Evolutionary conservation across 1,139 yeast species (phyloP).

Genomic region (Meyerozyma smithsonii): DNA sequence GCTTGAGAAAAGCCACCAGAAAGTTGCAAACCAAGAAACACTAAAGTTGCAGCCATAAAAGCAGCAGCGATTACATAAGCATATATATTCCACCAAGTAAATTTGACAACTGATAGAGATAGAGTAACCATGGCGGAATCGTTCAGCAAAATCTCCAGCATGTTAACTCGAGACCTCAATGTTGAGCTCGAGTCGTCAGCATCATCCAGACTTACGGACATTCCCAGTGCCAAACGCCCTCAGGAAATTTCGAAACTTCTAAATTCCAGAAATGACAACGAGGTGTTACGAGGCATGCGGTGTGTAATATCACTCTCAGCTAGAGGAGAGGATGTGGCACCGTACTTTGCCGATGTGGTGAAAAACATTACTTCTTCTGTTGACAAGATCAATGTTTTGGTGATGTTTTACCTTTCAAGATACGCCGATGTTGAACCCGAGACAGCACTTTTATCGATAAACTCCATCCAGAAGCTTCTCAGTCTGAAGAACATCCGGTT

Average conservation of each 20-base stretch:
- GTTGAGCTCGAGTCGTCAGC: constrained; percentile 81
- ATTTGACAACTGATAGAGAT: background rate
- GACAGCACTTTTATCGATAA: constrained; percentile 79
- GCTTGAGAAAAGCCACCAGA: constrained; percentile 54
- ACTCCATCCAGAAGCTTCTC: constrained; percentile 83
- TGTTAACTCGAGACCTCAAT: constrained; percentile 73
- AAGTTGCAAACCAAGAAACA: constrained; percentile 28
- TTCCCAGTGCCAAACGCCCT: constrained; percentile 50
- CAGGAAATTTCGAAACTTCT: constrained; percentile 63
- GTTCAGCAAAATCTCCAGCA: constrained; percentile 36
- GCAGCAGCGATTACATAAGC: background rate
- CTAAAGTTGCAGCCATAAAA: background rate
- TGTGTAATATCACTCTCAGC: constrained; percentile 66
- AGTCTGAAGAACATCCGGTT: constrained; percentile 63
- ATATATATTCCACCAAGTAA: background rate
- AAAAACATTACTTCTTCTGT: constrained; percentile 78
- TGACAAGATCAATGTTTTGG: constrained; percentile 67
- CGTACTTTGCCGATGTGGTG: constrained; percentile 81
- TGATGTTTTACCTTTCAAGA: constrained; percentile 67
- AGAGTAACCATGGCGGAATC: constrained; percentile 34
- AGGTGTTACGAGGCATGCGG: constrained; percentile 70
- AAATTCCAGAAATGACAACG: constrained; percentile 68
- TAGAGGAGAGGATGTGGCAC: constrained; percentile 55
- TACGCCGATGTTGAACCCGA: constrained; percentile 88
- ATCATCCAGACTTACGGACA: constrained; percentile 57